phyloP scores from a whole-genome alignment of 164 flowering plant genomes.

The Vitis riparia region DNA sequence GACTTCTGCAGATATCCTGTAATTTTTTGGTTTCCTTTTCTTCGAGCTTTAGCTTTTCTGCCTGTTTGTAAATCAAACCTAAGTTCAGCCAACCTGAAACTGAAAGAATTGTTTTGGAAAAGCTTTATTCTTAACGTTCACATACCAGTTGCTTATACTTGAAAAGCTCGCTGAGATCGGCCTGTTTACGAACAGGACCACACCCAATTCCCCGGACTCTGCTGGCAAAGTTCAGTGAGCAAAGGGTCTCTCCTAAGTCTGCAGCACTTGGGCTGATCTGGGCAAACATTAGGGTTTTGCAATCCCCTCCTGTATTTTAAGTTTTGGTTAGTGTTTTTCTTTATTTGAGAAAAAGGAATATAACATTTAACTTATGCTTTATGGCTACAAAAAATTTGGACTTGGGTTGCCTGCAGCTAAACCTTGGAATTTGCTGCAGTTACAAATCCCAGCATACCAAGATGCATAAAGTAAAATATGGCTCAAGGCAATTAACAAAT shows the following conservation, averaged over 20 bases:
- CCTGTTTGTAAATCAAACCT: slow-evolving; percentile 41
- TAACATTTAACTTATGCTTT: not conserved
- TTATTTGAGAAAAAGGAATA: not conserved
- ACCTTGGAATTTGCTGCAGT: too few relatives aligned
- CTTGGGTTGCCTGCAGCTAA: not conserved
- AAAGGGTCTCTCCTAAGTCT: slow-evolving; percentile 80
- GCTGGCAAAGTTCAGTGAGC: slow-evolving; percentile 87
- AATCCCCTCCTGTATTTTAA: slow-evolving; percentile 75
- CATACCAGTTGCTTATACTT: slow-evolving; percentile 89
- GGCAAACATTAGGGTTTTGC: slow-evolving; percentile 92
- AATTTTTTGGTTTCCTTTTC: slow-evolving; percentile 80
- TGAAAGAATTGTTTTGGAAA: not conserved
- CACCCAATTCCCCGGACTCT: slow-evolving; percentile 80
- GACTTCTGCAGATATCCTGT: slow-evolving; percentile 68
- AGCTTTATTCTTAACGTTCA: not conserved
- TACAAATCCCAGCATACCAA: too few relatives aligned
- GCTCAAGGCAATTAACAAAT: too few relatives aligned
- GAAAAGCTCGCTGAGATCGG: slow-evolving; percentile 55
- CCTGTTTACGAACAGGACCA: slow-evolving; percentile 85
- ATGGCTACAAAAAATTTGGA: not conserved
- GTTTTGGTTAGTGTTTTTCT: not conserved
- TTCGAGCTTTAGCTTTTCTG: slow-evolving; percentile 75
- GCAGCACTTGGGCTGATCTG: slow-evolving; percentile 77
- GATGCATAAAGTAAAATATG: too few relatives aligned
- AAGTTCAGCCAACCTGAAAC: not conserved